Evolutionary conservation across 257 asterid species (phyloP), one percentile per base, ranked within the genome.

Genomic region (Solanum piurae): DNA sequence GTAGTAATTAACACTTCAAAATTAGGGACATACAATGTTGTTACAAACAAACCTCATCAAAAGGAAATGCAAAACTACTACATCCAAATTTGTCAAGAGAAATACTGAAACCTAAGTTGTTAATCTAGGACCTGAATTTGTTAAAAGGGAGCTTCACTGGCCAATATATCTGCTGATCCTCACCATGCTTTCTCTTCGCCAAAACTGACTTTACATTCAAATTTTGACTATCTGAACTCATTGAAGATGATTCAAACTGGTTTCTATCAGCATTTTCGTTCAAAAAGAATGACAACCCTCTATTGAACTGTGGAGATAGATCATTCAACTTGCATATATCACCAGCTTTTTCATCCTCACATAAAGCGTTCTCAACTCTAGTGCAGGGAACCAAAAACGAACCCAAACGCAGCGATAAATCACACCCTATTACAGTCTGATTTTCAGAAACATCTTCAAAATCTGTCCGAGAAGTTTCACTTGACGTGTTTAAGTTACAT

Each of bases 391-490:
- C 93, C 74, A 49, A 91, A 44, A 88, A 37, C 76, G 94, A 90
- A n/a, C 98, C 99, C 88, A 97, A 87, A 8, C 98, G 92, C 92
- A 95, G 88, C 16, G 99, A 93, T 86, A 95, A 89, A 92, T 97
- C 98, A 86, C 99, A 97, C 68, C 90, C 94, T 25, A 69, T 82
- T 62, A 86, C 91, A 85, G 88, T 86, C 75, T 89, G 89, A 80
- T 86, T 91, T 60, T 87, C 90, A 72, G 88, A 80, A 69, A 80
- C 38, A 55, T 77, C 77, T 34, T 86, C 72, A 33, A 33, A 87
- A 83, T 89, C 79, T 31, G 91, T 74, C 14, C 83, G 92, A 66
- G 52, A 86, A 49, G 31, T n/a, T 76, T 60, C 84, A 23, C 66
- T 87, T 21, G 85, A 84, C 85, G 87, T 83, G 88, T 74, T 92